phyloP scores from a whole-genome alignment of 129 eudicot genomes.

The Helichrysum umbraculigerum region DNA sequence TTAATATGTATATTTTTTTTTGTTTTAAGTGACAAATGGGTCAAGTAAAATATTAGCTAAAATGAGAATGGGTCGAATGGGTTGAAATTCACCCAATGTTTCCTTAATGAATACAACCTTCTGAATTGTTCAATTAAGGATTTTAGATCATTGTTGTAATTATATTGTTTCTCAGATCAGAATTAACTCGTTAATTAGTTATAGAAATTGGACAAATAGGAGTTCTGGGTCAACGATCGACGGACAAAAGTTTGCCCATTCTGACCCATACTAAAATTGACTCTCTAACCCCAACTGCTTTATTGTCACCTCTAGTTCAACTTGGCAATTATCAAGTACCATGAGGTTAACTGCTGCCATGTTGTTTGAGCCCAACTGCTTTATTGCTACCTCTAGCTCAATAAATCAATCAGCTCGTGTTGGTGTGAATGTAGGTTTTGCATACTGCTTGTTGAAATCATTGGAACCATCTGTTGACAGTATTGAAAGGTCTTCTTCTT shows the following conservation, averaged over 20 bases:
- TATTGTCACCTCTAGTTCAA: constrained; percentile 3
- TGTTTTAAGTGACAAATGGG: neutral
- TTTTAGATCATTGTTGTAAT: too few species aligned
- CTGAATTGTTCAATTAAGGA: too few species aligned
- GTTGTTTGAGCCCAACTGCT: constrained; percentile 58
- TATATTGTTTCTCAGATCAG: too few species aligned
- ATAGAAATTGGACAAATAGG: neutral
- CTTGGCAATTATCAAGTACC: constrained; percentile 41
- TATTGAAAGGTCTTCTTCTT: constrained; percentile 64
- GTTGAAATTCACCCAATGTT: neutral
- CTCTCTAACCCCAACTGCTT: too few species aligned
- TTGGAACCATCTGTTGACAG: constrained; percentile 52
- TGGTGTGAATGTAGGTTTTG: constrained; percentile 78
- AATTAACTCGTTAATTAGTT: neutral
- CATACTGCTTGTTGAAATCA: constrained; percentile 72
- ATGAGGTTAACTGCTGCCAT: constrained; percentile 95
- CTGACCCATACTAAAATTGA: neutral
- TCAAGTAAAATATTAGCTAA: neutral
- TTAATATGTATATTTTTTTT: neutral
- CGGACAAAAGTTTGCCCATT: neutral
- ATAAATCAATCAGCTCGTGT: constrained; percentile 85
- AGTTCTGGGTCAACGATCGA: neutral
- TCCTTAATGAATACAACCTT: too few species aligned
- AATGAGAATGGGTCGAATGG: neutral
- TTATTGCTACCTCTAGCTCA: constrained; percentile 5